Evolutionary conservation across 1,284 basidiomycete genomes (phyloP).

Genomic region (Austropuccinia psidii): DNA sequence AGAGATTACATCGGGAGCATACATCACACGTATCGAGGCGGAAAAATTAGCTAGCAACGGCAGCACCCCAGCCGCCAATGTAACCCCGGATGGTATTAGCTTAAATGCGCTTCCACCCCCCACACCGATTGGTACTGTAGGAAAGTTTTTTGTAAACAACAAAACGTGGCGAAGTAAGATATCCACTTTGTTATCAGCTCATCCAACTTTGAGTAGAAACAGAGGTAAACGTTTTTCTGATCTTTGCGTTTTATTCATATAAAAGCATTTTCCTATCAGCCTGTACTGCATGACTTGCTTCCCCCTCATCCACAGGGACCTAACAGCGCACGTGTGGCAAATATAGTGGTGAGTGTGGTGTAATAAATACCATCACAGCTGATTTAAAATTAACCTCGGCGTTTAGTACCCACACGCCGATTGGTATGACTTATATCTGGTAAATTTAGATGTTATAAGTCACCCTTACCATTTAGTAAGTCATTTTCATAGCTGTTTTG

Average conservation of each 20-base stretch:
- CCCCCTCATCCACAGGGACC: neutral
- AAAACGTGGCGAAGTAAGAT: too few relatives aligned
- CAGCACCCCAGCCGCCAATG: neutral
- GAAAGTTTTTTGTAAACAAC: neutral
- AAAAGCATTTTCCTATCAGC: slow-evolving; percentile 9
- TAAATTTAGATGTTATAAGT: slow-evolving; percentile 1
- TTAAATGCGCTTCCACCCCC: too few relatives aligned
- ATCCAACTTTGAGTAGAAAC: too few relatives aligned
- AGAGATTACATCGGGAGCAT: neutral
- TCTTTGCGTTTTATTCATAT: neutral
- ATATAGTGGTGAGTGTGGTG: neutral
- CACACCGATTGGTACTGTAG: neutral
- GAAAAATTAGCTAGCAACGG: neutral
- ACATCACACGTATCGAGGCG: neutral
- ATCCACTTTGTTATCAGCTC: too few relatives aligned
- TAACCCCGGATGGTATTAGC: neutral
- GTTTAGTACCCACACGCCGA: neutral
- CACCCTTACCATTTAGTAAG: slow-evolving; percentile 6
- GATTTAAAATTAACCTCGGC: too few relatives aligned
- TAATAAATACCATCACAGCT: too few relatives aligned
- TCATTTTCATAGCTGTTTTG: neutral
- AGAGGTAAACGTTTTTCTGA: too few relatives aligned
- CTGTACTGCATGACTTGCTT: neutral
- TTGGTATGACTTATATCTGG: neutral
- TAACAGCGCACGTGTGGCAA: neutral